Evolutionary conservation across 148 eudicot genomes (phyloP).

Genomic region (Dysphania ambrosioides): DNA sequence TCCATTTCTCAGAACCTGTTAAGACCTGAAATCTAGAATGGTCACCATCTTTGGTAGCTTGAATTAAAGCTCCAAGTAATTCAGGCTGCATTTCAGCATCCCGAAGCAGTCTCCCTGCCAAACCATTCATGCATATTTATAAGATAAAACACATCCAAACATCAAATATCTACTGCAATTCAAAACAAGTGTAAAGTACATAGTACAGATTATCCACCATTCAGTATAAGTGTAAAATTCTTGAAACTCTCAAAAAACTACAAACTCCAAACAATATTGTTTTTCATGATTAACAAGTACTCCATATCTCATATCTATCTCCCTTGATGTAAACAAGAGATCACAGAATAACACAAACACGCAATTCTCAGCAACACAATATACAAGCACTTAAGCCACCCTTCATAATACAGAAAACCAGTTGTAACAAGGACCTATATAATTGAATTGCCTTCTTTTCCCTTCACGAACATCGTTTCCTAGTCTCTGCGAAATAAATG

Average conservation of each 20-base stretch:
- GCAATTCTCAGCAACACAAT: background rate
- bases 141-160: background rate
- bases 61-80: constrained; percentile 68
- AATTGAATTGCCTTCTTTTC: constrained; percentile 81
- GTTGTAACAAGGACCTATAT: constrained; percentile 51
- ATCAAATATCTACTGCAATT: background rate
- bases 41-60: constrained; percentile 88
- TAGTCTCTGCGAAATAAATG: constrained; percentile 54
- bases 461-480: constrained; percentile 94
- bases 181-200: background rate
- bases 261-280: background rate
- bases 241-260: background rate
- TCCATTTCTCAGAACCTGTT: constrained; percentile 33
- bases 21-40: constrained; percentile 47
- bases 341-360: background rate
- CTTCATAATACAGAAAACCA: background rate
- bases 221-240: background rate
- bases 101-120: constrained; percentile 68
- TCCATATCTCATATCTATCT: background rate
- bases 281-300: background rate
- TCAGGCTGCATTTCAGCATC: constrained; percentile 75
- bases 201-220: background rate
- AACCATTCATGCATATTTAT: constrained; percentile 5
- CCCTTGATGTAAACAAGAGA: background rate
- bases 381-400: too few species aligned